Base-by-base conservation (phyloP, 495 filamentous ascomycete genomes). In the Ramalina peruviana region DNA sequence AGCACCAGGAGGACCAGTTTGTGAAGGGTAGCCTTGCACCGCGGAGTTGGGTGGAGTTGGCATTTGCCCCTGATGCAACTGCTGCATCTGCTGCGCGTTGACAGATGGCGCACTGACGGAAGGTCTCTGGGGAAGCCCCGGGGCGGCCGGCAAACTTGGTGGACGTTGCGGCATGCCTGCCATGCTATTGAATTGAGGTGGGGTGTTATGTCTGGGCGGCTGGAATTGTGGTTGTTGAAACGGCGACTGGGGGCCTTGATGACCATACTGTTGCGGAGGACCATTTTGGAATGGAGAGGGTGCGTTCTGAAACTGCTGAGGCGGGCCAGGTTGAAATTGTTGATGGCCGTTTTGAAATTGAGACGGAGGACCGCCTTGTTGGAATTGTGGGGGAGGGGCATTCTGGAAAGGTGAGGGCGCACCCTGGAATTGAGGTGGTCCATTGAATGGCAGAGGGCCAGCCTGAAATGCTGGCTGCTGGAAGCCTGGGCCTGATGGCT, bases 101-200 rank as follows among this genome's bases (percentile, higher is more conserved):
- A 79, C 68, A 40, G 66, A 65, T 5, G 77, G 75, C 1, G 73
- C 73, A 48, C 69, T 72, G 53, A 82, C 76, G 0, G 71, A 60
- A 11, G 82, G 82, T 44, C 81, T 69, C 56, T 83, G 79, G 1
- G 82, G 81, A 17, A 86, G 68, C 46, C 76, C 76, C 3, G 77
- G 68, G 0, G 75, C 72, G 26, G 71, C 52, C 1, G 79, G 76
- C 37, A 82, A 55, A 51, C 69, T 76, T 9, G 64, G 67, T 25
- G 69, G 68, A 54, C 73, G 65, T 40, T 66, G 72, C 2, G 70
- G 65, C 45, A 71, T 68, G 19, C 17, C 42, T 3, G 70, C 64
- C 45, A 71, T 68, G 19, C 15, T 40, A 43, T 61, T 48, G 45
- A 36, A 48, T 33, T 72, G 67, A 16, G 72, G 67, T 37, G 68